Evolutionary conservation across 129 eudicot genomes (phyloP), one percentile per base, ranked within the genome.

Genomic region (Scalesia atractyloides): DNA sequence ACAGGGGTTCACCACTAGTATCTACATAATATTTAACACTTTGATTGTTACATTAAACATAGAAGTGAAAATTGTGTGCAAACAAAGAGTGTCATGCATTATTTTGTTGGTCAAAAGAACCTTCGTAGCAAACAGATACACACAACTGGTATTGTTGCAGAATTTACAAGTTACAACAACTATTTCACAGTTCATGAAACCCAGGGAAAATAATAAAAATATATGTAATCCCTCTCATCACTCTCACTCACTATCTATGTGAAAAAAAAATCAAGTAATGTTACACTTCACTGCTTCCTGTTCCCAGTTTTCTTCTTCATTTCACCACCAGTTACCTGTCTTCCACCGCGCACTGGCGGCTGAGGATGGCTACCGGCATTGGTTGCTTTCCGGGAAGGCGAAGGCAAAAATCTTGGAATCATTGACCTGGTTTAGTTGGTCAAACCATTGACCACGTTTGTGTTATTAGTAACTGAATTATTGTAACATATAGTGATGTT

Each of bases 71-170:
- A 33, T 10, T n/a, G 17, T 33, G 17, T 54, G 64, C 50, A 61
- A 74, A 75, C 66, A 52, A 75, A 43, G 16, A 12, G 59, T 54
- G 56, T 64, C 66, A 66, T 56, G 50, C 67, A 75, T 75, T 66
- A 19, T 48, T 43, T 56, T 76, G 58, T 49, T 46, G n/a, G 54
- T 59, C 57, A 73, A 76, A 15, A 75, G 24, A 65, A 75, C 73
- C 65, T 54, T 43, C 61, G 50, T 76, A 57, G 72, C 71, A 82
- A 78, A 76, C 83, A 75, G 61, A 80, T 86, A 78, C 84, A 82
- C 81, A 89, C 96, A 92, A 89, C 88, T 82, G 84, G 79, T 74
- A 78, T 86, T 76, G 82, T 86, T 89, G 91, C 91, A 64, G 62
- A 73, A 72, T 67, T 81, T 74, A 68, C 78, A 68, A 72, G 76